Percentiles rank a stretch among this genome's conserved stretches.
Evolutionary conservation across 345 rosid genomes (phyloP).

Genomic region (Pugionium cornutum): DNA sequence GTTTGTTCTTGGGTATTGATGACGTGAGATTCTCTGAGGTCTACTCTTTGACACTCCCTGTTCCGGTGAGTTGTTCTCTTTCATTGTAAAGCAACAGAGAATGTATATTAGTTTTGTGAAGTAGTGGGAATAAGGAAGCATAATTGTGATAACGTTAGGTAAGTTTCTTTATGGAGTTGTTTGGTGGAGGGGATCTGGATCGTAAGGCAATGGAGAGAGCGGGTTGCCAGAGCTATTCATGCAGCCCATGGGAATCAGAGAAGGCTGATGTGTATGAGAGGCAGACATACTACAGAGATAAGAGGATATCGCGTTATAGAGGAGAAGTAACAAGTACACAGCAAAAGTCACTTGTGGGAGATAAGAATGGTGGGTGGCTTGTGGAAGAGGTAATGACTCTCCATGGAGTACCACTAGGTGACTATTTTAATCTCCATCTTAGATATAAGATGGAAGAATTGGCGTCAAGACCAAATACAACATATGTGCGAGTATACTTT

Average conservation of each 20-base stretch:
- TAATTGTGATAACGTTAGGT: constrained; percentile 47
- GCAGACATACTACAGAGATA: constrained; percentile 83
- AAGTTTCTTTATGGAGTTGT: constrained; percentile 70
- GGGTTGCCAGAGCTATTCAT: constrained; percentile 81
- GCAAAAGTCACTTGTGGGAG: constrained; percentile 67
- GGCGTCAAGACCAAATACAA: constrained; percentile 56
- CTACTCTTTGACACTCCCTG: constrained; percentile 57
- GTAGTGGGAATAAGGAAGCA: not conserved
- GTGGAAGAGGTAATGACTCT: constrained; percentile 93
- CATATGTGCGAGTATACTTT: constrained; percentile 56
- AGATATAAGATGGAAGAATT: constrained; percentile 77
- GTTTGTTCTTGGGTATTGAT: constrained; percentile 77
- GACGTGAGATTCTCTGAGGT: constrained; percentile 84
- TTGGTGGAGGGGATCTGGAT: constrained; percentile 81
- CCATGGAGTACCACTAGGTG: constrained; percentile 90
- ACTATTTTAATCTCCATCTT: constrained; percentile 83
- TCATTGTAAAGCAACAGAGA: constrained; percentile 9
- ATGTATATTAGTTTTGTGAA: constrained; percentile 4
- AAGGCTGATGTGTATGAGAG: constrained; percentile 74
- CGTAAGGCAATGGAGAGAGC: constrained; percentile 82
- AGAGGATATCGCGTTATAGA: constrained; percentile 67
- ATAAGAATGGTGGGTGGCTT: constrained; percentile 66
- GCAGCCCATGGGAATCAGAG: constrained; percentile 89
- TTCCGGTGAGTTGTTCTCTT: constrained; percentile 59
- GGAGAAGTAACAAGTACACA: constrained; percentile 97